Conservation (phyloP, 208 protist species). For the Trichomonas tenax region DNA sequence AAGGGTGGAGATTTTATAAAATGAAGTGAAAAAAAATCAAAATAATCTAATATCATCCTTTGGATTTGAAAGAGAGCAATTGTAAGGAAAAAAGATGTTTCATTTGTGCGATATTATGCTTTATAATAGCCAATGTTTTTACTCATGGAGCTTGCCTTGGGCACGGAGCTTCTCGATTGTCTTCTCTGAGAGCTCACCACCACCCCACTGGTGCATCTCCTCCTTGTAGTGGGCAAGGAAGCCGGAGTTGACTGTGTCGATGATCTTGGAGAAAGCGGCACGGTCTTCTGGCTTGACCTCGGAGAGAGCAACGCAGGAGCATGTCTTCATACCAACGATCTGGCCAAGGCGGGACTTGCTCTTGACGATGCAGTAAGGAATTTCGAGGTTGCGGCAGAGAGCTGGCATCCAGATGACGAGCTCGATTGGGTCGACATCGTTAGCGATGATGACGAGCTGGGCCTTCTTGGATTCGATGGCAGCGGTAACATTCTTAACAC, state of each 20-base stretch:
- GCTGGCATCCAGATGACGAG: conserved; percentile 94
- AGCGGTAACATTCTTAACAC: conserved; percentile 90
- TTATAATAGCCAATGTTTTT: no score
- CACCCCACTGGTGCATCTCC: conserved; percentile 19
- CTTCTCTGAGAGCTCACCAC: not conserved
- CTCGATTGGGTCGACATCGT: conserved; percentile 98
- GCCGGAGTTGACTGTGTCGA: not conserved
- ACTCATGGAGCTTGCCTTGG: not conserved
- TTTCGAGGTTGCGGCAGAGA: conserved; percentile 90
- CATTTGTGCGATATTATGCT: no score
- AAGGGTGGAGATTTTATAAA: no score
- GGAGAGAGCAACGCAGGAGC: conserved; percentile 76
- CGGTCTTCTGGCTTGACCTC: conserved; percentile 68
- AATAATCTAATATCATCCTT: no score
- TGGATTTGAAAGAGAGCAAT: no score
- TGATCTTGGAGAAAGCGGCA: not conserved
- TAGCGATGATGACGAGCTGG: conserved; percentile 93
- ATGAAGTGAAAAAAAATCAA: no score
- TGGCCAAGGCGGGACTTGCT: conserved; percentile 87
- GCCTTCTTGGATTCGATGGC: conserved; percentile 94
- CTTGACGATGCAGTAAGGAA: conserved; percentile 99
- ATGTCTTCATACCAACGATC: conserved; percentile 85
- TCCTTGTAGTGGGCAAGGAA: not conserved
- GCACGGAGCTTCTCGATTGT: conserved; percentile 1
- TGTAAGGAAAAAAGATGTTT: no score